Percentiles rank a stretch among this genome's conserved stretches.
phyloP scores from a whole-genome alignment of 23 red algal species.

The Cyanidioschyzon merolae region DNA sequence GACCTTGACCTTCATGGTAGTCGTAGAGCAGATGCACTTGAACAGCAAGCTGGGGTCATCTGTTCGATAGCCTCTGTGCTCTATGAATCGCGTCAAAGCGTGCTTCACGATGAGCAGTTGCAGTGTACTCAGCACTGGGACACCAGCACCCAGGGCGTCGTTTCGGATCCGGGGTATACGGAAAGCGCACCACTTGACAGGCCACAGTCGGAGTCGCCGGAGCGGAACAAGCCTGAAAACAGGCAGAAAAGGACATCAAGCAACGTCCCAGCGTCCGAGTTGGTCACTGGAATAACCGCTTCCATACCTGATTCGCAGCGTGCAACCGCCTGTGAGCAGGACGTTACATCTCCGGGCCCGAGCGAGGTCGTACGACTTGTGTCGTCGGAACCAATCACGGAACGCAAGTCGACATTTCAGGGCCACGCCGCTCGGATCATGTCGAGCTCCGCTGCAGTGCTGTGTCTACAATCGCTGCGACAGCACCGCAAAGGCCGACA shows the following conservation, averaged over 20 bases:
- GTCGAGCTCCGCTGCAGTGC: not conserved
- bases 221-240: not conserved
- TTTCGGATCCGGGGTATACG: not conserved
- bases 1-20: not conserved
- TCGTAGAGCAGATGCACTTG: not conserved
- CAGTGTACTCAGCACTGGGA: not conserved
- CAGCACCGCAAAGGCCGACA: not conserved
- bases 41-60: not conserved
- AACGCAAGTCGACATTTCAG: not conserved
- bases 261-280: not conserved
- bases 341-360: not conserved
- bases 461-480: not conserved
- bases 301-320: not conserved
- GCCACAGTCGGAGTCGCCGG: too few species aligned
- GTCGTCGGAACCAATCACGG: not conserved
- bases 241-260: not conserved
- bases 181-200: not conserved
- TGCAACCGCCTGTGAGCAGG: not conserved
- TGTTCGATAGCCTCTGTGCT: not conserved
- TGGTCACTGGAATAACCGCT: not conserved
- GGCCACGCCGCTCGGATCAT: not conserved
- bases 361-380: not conserved
- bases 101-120: not conserved
- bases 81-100: not conserved
- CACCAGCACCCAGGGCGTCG: not conserved